phyloP scores from a whole-genome alignment of 176 grass and related monocot species.

The Guadua angustifolia region DNA sequence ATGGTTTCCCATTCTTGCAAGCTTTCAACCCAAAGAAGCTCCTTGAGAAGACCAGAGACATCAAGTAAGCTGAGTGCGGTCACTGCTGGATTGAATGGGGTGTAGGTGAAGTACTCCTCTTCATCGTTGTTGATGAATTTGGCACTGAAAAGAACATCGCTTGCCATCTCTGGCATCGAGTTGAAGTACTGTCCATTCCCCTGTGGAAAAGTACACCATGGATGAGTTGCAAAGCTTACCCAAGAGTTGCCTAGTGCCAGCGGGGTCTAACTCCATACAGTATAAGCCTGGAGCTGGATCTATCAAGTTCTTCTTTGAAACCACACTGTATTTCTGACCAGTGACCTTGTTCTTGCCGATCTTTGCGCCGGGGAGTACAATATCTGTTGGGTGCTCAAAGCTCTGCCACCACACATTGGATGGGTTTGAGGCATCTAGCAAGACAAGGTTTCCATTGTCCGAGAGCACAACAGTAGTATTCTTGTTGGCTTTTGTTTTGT shows the following conservation, averaged over 20 bases:
- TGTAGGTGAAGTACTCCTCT: slow-evolving; percentile 48
- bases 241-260: not conserved
- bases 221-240: slow-evolving; percentile 6
- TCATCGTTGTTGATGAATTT: slow-evolving; percentile 16
- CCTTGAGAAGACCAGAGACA: slow-evolving; percentile 31
- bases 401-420: no score
- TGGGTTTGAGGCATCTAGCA: no score
- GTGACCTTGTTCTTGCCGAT: no score
- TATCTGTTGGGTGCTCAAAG: no score
- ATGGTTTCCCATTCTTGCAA: slow-evolving; percentile 31
- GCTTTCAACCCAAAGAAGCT: slow-evolving; percentile 24
- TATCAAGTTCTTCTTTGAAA: no score
- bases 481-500: no score
- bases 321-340: no score
- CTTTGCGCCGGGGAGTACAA: no score
- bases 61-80: slow-evolving; percentile 20
- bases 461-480: not conserved
- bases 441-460: not conserved
- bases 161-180: slow-evolving; percentile 19
- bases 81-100: not conserved
- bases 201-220: not conserved
- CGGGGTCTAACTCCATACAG: slow-evolving; percentile 25
- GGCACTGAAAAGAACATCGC: not conserved
- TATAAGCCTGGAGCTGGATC: slow-evolving; percentile 38
- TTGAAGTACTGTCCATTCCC: slow-evolving; percentile 45